phyloP scores from a whole-genome alignment of 306 rosid genomes.

The Cyclanthera cordifolia region DNA sequence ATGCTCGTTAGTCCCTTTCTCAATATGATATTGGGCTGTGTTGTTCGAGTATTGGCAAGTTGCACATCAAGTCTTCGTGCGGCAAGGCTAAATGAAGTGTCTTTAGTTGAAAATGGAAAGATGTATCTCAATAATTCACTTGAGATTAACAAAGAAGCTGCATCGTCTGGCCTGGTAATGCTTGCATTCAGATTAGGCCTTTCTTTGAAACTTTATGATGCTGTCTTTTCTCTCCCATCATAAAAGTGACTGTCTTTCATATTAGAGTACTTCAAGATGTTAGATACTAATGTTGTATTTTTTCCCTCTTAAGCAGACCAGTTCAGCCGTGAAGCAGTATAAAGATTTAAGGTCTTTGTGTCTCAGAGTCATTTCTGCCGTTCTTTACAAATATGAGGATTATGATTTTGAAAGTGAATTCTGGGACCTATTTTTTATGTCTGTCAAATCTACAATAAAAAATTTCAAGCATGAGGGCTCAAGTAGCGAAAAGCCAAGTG shows the following conservation, averaged over 20 bases:
- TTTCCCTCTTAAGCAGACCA: conserved; percentile 30
- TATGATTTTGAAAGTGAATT: conserved; percentile 48
- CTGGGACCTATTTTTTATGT: conserved; percentile 69
- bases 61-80: conserved; percentile 43
- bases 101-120: conserved; percentile 23
- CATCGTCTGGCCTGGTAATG: conserved; percentile 36
- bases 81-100: conserved; percentile 24
- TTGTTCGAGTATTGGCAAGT: conserved; percentile 75
- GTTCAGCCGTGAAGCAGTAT: conserved; percentile 42
- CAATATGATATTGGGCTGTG: conserved; percentile 66
- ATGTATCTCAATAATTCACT: conserved; percentile 12
- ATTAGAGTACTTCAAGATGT: not conserved
- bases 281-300: not conserved
- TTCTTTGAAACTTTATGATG: not conserved
- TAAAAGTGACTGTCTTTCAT: not conserved
- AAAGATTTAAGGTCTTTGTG: conserved; percentile 87
- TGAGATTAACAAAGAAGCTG: conserved; percentile 23
- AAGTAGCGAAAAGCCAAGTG: conserved; percentile 88
- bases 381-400: conserved; percentile 63
- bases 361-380: conserved; percentile 52
- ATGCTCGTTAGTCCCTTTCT: conserved; percentile 65
- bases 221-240: not conserved
- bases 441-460: conserved; percentile 53
- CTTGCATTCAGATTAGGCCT: conserved; percentile 10
- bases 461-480: conserved; percentile 75